Evolutionary conservation across 352 stramenopile species (phyloP), one percentile per base, ranked within the genome.

Genomic region (Albugo laibachii): DNA sequence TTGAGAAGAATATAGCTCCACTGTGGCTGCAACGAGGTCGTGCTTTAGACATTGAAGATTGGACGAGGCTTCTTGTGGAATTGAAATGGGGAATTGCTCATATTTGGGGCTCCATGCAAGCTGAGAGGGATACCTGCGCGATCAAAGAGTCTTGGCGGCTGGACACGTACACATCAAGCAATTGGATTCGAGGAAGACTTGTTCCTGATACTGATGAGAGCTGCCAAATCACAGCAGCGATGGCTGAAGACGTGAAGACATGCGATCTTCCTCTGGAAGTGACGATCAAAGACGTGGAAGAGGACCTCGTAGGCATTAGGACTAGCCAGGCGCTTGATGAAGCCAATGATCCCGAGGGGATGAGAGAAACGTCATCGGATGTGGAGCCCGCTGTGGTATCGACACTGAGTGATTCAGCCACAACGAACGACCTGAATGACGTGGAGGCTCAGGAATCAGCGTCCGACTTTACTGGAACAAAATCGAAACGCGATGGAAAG

Each of bases 81-180:
- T 56, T 81, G 13, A 82, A 83, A 42, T 89, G 76, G 76, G 73
- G 73, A 8, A 69, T 86, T 48, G 71, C 70, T 45, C 76, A 89
- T 49, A 68, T 89, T 0, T 89, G 76, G 76, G 36, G 20, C 1
- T 38, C 43, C 45, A 24, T 24, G 16, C 3, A 52, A 2, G 50
- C 42, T 31, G 15, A 41, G 5, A 57, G 36, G 6, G 40, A 61
- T 20, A 18, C 53, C 11, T 36, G 39, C 21, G 40, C 10, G 34
- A 43, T 21, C 16, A 83, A 83, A 35, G 70, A 82, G 43, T 86
- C 80, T 21, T 89, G 73, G 76, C 63, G 74, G 41, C 49, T 89
- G 13, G 76, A 89, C 51, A 73, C 64, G 16, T 89, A 86, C 47
- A 89, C 76, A n/a, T 89, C 76, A 5, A 86, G 73, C 52, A 89